phyloP scores from a whole-genome alignment of 768 basidiomycete species.

The Omphalotus guepiniiformis region DNA sequence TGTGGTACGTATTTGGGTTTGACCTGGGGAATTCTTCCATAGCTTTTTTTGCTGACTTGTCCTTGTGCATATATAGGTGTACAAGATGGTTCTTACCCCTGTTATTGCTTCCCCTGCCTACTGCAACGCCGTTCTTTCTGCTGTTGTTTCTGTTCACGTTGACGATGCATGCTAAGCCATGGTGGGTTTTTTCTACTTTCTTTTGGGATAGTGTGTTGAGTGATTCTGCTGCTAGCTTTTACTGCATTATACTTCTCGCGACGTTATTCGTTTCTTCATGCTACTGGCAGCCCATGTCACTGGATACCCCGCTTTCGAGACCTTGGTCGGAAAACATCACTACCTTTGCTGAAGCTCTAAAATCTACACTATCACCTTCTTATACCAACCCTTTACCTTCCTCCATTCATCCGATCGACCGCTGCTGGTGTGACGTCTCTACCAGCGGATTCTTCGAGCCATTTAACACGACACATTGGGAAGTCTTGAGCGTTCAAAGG shows the following conservation, averaged over 20 bases:
- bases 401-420: slow-evolving; percentile 64
- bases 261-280: slow-evolving; percentile 86
- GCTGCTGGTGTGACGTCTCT: slow-evolving; percentile 85
- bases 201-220: not conserved
- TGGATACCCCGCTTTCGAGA: slow-evolving; percentile 54
- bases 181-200: slow-evolving; percentile 43
- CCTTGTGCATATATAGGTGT: slow-evolving; percentile 47
- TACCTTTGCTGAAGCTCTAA: slow-evolving; percentile 67
- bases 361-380: slow-evolving; percentile 37
- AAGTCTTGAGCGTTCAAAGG: slow-evolving; percentile 55
- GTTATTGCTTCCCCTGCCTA: slow-evolving; percentile 71
- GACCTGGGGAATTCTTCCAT: not conserved
- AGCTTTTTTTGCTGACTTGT: not conserved
- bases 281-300: slow-evolving; percentile 82
- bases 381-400: slow-evolving; percentile 43
- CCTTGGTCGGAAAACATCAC: slow-evolving; percentile 72
- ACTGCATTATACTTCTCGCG: slow-evolving; percentile 77
- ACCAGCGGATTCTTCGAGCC: slow-evolving; percentile 65
- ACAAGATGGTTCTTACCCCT: slow-evolving; percentile 84
- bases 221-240: slow-evolving; percentile 50
- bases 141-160: slow-evolving; percentile 73
- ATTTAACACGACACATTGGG: slow-evolving; percentile 75
- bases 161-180: slow-evolving; percentile 78
- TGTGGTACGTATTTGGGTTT: slow-evolving; percentile 49
- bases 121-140: slow-evolving; percentile 76